A percentile compares a stretch with the other conserved stretches of the same genome.
Evolutionary conservation across 1,284 basidiomycete genomes (phyloP).

Genomic region (Sphaerobolus stellatus): DNA sequence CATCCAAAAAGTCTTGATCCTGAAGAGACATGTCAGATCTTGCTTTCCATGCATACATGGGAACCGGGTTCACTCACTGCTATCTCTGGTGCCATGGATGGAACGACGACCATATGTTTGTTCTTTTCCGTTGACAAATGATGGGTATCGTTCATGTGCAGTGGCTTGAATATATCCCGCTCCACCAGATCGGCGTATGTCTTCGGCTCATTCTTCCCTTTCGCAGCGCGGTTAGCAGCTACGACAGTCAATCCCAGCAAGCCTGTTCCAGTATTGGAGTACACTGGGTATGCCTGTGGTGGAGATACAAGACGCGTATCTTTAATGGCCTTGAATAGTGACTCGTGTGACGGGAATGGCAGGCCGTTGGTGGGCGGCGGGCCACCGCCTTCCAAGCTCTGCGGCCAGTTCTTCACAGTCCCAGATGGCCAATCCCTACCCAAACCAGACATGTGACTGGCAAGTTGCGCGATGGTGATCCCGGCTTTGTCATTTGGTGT

Average conservation of each 20-base stretch:
- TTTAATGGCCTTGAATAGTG: conserved; percentile 36
- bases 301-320: conserved; percentile 38
- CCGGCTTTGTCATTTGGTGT: conserved; percentile 24
- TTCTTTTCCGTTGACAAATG: conserved; percentile 34
- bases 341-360: conserved; percentile 29
- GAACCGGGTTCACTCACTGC: conserved; percentile 30
- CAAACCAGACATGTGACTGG: conserved; percentile 48
- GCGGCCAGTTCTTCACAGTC: conserved; percentile 41
- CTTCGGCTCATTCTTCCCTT: conserved; percentile 26
- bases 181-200: conserved; percentile 42
- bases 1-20: conserved; percentile 41
- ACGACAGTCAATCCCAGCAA: conserved; percentile 43
- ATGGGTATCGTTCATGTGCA: conserved; percentile 40
- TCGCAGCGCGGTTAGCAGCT: conserved; percentile 36
- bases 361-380: conserved; percentile 29
- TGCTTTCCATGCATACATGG: background rate
- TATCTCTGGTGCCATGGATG: conserved; percentile 29
- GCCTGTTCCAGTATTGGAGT: conserved; percentile 49
- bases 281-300: conserved; percentile 45
- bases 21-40: conserved; percentile 19
- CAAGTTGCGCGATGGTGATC: conserved; percentile 46
- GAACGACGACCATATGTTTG: conserved; percentile 33
- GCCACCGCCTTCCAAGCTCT: conserved; percentile 25
- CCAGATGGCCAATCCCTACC: conserved; percentile 46
- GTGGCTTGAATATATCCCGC: conserved; percentile 44